phyloP scores from a whole-genome alignment of 2,329 filamentous ascomycete species.

The Polychaeton citri region DNA sequence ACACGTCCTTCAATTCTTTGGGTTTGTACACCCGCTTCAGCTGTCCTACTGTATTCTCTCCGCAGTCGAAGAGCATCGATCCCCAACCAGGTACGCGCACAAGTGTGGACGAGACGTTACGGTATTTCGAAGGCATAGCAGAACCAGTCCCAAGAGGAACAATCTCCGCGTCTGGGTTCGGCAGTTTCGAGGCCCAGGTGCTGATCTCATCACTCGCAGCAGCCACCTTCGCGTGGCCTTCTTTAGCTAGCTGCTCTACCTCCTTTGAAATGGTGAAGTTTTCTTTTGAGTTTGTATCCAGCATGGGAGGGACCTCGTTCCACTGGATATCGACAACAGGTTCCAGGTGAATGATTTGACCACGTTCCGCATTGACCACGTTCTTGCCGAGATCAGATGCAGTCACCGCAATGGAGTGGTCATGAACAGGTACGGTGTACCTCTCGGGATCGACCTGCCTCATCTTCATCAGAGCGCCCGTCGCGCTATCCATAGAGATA shows the following conservation, averaged over 20 bases:
- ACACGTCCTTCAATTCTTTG: constrained; percentile 52
- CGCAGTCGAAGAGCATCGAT: constrained; percentile 82
- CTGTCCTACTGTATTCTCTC: constrained; percentile 85
- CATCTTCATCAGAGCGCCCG: constrained; percentile 54
- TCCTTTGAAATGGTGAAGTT: constrained; percentile 26
- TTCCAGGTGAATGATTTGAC: constrained; percentile 22
- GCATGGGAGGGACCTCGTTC: constrained; percentile 33
- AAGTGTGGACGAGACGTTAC: constrained; percentile 85
- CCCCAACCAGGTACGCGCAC: constrained; percentile 72
- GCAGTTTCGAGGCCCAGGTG: constrained; percentile 50
- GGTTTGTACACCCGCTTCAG: constrained; percentile 59
- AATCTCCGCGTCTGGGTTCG: constrained; percentile 65
- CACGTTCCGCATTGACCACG: constrained; percentile 19
- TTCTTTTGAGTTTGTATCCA: constrained; percentile 35
- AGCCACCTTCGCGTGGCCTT: constrained; percentile 24
- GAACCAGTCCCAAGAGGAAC: constrained; percentile 86
- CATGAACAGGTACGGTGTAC: constrained; percentile 56
- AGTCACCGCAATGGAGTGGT: constrained; percentile 23
- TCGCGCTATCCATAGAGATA: constrained; percentile 54
- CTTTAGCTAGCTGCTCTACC: constrained; percentile 41
- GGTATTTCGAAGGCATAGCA: constrained; percentile 77
- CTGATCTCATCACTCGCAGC: constrained; percentile 33
- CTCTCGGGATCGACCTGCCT: constrained; percentile 58
- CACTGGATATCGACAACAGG: constrained; percentile 30
- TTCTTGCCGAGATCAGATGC: constrained; percentile 7